Evolutionary conservation across 2,329 filamentous ascomycete species (phyloP), one percentile per base, ranked within the genome.

Genomic region (Apiospora malaysiana): DNA sequence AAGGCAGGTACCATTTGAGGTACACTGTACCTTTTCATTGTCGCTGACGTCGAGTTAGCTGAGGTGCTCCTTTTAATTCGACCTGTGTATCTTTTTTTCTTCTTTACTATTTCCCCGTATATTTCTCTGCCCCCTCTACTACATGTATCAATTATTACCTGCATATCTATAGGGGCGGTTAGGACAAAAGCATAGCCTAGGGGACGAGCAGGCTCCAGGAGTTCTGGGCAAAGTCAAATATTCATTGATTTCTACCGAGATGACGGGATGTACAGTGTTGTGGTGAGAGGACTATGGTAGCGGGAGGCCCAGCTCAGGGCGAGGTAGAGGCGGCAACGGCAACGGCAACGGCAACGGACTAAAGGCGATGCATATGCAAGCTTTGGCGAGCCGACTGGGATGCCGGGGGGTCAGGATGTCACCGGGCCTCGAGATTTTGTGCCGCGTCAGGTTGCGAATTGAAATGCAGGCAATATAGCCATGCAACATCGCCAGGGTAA

Each of bases 121-220:
- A 59, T 67, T 67, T 67, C 65, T 27, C 14, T 67, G 45, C 40
- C 40, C 40, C 65, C 40, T 67, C 40, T 67, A 66, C 42, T 66
- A 46, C 42, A 40, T 69, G 68, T 69, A 65, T 27, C 68, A 69
- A 69, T 45, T 65, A 69, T 45, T 63, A 69, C 40, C 47, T 65
- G 68, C 68, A 69, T 69, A 45, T 27, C 18, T 69, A 46, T 23
- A 56, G 42, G 40, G 68, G 56, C 51, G 68, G 51, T 63, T 25
- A 23, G 56, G 68, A 47, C 51, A 69, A 69, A 69, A 69, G 68
- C 68, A 69, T 69, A 27, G 46, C 32, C 67, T 49, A 27, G 37
- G 27, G 16, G 23, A 47, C 21, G 32, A 43, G 23, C 68, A 46
- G 68, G 68, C 68, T 16, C 32, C n/a, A 63, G 68, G 68, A 69